Conservation (phyloP, 352 stramenopile species). For the Phytophthora macrochlamydospora region DNA sequence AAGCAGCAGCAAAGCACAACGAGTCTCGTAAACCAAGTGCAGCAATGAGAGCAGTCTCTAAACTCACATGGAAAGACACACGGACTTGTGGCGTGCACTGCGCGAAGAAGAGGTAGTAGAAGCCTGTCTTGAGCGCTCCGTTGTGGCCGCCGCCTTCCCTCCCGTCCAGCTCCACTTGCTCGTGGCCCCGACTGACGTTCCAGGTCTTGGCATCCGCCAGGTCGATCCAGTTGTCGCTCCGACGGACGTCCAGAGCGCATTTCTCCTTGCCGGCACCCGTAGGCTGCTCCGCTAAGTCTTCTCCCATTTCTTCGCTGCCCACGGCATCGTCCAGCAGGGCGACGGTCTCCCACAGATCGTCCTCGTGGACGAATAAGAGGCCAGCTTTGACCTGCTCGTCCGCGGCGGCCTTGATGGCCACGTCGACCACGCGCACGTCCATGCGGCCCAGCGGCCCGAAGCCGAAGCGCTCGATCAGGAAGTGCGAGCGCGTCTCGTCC, state of each 20-base stretch:
- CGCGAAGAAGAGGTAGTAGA: conserved; percentile 91
- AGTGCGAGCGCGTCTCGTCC: conserved; percentile 74
- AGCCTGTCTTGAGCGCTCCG: conserved; percentile 47
- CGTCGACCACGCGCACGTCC: conserved; percentile 71
- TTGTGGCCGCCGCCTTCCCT: conserved; percentile 18
- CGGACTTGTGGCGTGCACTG: conserved; percentile 75
- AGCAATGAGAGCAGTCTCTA: neutral
- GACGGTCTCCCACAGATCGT: conserved; percentile 63
- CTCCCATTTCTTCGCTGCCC: conserved; percentile 18
- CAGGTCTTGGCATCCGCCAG: conserved; percentile 59
- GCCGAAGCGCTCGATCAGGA: conserved; percentile 92
- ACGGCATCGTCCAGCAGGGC: conserved; percentile 45
- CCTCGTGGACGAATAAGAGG: conserved; percentile 14
- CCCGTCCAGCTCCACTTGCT: conserved; percentile 16
- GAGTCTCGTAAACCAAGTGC: neutral
- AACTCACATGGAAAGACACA: conserved; percentile 87
- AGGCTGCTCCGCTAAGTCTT: conserved; percentile 1
- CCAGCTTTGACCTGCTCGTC: neutral
- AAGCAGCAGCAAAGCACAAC: neutral
- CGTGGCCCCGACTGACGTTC: conserved; percentile 51
- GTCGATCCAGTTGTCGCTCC: conserved; percentile 64
- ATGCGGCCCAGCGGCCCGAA: conserved; percentile 72
- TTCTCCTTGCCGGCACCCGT: conserved; percentile 7
- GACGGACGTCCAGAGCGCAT: conserved; percentile 58
- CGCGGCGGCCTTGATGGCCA: conserved; percentile 25